Evolutionary conservation across 768 basidiomycete species (phyloP), one percentile per base, ranked within the genome.

Genomic region (Tremella mesenterica): DNA sequence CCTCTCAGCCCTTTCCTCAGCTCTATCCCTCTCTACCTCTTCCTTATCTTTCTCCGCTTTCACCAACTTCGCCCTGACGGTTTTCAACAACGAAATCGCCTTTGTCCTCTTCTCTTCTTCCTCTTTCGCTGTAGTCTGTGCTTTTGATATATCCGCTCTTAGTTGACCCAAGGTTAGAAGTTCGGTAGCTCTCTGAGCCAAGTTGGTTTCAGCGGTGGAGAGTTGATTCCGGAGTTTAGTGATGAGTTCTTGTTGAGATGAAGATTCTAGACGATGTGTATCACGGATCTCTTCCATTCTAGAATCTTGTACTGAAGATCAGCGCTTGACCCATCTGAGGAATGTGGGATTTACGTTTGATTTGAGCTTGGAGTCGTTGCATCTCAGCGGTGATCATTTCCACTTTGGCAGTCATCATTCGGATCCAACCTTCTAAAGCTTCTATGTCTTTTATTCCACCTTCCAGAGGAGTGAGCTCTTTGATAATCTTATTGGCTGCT

Each of bases 61-160:
- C 26, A 96, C 88, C n/a, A 93, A 76, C 72, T 96, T 99, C 74
- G 90, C 85, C 51, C 95, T 77, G n/a, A 97, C 88, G 1, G 90
- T 90, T 75, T 96, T 96, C 53, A 99, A 77, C 25, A 96, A 75
- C 47, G 83, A 85, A 59, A 97, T 85, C 0, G 92, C 92, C 66
- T 97, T 99, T 18, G 83, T 81, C 12, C 93, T 83, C 74, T 99
- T 97, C 74, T 99, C 95, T 72, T 97, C 95, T 69, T 97, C 95
- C 56, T 96, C 92, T 71, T 88, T 95, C 4, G 83, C 84, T 9
- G 77, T 51, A 18, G 75, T 76, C 58, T 82, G 83, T 2, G 79
- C 74, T 41, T 79, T 80, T 44, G 82, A 79, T 0, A 84, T 72
- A 52, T 95, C 87, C 16, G 77, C 71, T 44, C 78, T 77, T n/a